These are phyloP conservation scores for Penicillium sp. DNA, from an alignment of 2,329 filamentous ascomycete genomes.

Conservation along the genomic window DNA sequence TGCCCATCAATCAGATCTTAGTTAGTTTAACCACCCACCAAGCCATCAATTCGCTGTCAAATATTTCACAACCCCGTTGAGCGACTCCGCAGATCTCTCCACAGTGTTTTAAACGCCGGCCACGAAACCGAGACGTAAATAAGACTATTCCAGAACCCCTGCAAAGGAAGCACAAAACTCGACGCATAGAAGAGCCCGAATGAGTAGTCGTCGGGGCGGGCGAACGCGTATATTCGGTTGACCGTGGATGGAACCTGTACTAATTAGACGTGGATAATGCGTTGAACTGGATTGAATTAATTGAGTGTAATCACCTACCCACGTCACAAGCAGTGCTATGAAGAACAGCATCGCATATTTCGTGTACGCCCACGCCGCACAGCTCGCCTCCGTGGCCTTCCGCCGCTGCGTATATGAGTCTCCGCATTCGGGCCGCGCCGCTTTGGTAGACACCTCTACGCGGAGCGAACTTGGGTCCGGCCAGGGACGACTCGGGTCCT, in stretches of 20 bases:
- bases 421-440: too few species aligned
- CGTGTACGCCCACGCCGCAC: conserved; percentile 42
- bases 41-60: too few species aligned
- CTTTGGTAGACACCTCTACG: too few species aligned
- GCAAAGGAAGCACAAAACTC: conserved; percentile 73
- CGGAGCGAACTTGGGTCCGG: too few species aligned
- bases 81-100: not conserved
- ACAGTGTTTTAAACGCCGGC: conserved; percentile 55
- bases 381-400: conserved; percentile 32
- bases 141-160: conserved; percentile 81
- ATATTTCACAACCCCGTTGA: too few species aligned
- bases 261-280: too few species aligned
- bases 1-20: too few species aligned
- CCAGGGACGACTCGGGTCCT: not conserved
- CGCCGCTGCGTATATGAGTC: conserved; percentile 11
- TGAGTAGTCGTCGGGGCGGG: conserved; percentile 55
- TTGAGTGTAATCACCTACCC: conserved; percentile 26
- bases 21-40: too few species aligned
- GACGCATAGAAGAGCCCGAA: conserved; percentile 68
- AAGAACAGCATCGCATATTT: conserved; percentile 45
- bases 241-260: conserved; percentile 66
- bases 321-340: conserved; percentile 45
- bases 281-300: too few species aligned
- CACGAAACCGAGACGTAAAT: conserved; percentile 74
- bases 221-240: conserved; percentile 72